A percentile compares a stretch with the other conserved stretches of the same genome.
Conservation (phyloP, 768 basidiomycete genomes). For the Termitomyces sp. region DNA sequence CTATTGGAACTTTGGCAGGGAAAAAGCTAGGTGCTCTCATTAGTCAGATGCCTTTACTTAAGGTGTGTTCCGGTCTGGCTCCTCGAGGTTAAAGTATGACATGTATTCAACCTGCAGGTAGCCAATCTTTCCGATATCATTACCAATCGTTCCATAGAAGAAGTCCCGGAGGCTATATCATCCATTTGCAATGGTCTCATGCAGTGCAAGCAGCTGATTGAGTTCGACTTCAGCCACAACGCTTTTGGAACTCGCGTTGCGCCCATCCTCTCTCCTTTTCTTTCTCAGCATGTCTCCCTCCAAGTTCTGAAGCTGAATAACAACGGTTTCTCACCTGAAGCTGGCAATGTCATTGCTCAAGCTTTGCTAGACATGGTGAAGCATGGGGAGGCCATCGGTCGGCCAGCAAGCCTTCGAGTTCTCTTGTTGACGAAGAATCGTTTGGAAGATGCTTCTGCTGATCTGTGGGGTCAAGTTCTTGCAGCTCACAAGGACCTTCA, state of each 20-base stretch:
- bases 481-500: slow-evolving; percentile 2
- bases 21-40: neutral
- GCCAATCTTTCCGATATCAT: slow-evolving; percentile 3
- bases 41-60: neutral
- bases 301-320: neutral
- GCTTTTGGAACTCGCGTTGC: slow-evolving; percentile 1
- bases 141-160: slow-evolving; percentile 2
- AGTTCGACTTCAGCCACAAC: neutral
- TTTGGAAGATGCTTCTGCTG: neutral
- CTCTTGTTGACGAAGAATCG: neutral
- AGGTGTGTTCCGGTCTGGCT: neutral
- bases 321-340: neutral
- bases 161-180: neutral
- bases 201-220: neutral
- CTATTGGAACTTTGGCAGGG: neutral
- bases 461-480: neutral
- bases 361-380: neutral
- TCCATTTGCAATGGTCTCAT: neutral
- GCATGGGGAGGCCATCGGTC: neutral
- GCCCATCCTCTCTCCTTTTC: neutral
- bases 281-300: slow-evolving; percentile 1
- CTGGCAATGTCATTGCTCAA: neutral
- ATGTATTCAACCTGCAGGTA: neutral
- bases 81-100: neutral
- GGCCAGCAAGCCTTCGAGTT: neutral